Conservation (phyloP, 1,139 yeast species). For the Protomyces lactucae-debilis region DNA sequence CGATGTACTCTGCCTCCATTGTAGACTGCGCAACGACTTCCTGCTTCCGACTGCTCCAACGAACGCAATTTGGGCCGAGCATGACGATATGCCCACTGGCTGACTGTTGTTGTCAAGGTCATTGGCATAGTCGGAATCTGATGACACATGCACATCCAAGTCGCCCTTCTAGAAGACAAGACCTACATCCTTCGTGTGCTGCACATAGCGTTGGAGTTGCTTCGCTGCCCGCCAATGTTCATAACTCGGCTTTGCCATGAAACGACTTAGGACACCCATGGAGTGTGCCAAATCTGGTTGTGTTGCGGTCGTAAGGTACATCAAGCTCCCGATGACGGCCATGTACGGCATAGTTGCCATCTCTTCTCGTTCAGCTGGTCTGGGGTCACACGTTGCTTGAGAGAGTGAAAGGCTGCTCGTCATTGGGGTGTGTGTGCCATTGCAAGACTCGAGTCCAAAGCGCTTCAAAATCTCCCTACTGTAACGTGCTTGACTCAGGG, state of each 20-base stretch:
- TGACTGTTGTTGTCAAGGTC: constrained; percentile 12
- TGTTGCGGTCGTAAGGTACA: constrained; percentile 5
- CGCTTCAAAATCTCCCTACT: background rate
- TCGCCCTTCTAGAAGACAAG: background rate
- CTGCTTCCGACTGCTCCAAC: constrained; percentile 31
- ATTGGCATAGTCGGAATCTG: constrained; percentile 30
- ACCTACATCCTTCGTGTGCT: background rate
- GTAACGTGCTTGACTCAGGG: background rate
- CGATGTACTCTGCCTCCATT: constrained; percentile 35
- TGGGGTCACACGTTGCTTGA: background rate
- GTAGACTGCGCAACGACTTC: no score
- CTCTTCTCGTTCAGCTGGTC: background rate
- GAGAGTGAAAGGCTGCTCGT: background rate
- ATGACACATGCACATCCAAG: background rate
- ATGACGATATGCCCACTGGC: constrained; percentile 31
- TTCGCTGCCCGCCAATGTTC: constrained; percentile 29
- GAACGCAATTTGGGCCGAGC: constrained; percentile 31
- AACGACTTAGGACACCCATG: constrained; percentile 28
- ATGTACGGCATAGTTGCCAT: background rate
- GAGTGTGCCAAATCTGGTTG: constrained; percentile 32
- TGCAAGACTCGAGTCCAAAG: background rate
- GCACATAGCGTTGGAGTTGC: constrained; percentile 26
- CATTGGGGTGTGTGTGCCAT: background rate
- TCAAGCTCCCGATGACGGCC: background rate
- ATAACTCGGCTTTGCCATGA: constrained; percentile 14